A percentile compares a stretch with the other conserved stretches of the same genome.
Conservation (phyloP, 495 filamentous ascomycete species). For the Articulospora tetracladia region DNA sequence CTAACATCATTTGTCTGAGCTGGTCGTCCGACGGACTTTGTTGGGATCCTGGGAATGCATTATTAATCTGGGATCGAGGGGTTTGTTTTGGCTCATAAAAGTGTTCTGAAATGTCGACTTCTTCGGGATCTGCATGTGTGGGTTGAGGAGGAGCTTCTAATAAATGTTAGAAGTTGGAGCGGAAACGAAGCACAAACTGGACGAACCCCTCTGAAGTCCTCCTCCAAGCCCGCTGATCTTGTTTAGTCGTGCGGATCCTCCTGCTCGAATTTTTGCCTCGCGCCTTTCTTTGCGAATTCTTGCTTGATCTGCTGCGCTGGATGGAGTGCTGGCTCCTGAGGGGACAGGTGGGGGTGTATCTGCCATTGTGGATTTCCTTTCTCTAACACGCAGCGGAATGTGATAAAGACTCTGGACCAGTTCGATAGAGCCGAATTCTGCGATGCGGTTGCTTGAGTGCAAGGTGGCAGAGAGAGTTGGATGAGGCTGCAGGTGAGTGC, state of each 20-base stretch:
- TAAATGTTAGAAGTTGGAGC: slow-evolving; percentile 7
- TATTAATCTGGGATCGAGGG: slow-evolving; percentile 27
- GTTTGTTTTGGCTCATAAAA: slow-evolving; percentile 41
- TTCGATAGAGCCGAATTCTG: too few relatives aligned
- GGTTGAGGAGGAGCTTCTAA: slow-evolving; percentile 23
- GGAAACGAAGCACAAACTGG: neutral
- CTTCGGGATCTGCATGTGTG: slow-evolving; percentile 58
- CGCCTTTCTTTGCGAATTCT: slow-evolving; percentile 84
- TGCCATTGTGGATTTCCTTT: slow-evolving; percentile 19
- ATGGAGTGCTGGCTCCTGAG: slow-evolving; percentile 32
- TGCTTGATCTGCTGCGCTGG: slow-evolving; percentile 70
- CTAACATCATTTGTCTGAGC: slow-evolving; percentile 43
- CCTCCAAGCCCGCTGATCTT: slow-evolving; percentile 80
- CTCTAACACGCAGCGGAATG: neutral
- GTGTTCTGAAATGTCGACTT: slow-evolving; percentile 65
- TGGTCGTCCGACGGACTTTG: slow-evolving; percentile 18
- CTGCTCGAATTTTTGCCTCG: slow-evolving; percentile 84
- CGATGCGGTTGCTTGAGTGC: neutral
- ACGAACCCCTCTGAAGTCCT: slow-evolving; percentile 46
- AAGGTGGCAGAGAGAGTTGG: neutral
- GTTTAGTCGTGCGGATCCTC: slow-evolving; percentile 73
- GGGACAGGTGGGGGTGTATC: slow-evolving; percentile 16
- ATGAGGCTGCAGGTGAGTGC: neutral
- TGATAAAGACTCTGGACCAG: too few relatives aligned
- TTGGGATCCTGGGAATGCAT: slow-evolving; percentile 33